Conservation (phyloP, 31 red algal species). For the Endocladia muricata region DNA sequence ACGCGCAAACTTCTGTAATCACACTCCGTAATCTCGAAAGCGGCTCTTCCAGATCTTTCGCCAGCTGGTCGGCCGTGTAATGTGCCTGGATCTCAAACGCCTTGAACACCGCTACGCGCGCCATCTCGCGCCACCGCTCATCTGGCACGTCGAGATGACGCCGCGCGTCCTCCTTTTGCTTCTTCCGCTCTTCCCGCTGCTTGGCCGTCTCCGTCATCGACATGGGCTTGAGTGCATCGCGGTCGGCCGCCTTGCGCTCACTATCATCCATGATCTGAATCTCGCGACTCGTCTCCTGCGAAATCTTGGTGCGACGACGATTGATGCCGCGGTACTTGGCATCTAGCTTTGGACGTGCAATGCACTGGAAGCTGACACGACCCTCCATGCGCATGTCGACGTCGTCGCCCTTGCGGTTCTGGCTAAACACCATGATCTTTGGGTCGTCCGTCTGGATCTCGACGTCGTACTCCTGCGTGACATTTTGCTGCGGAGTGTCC, state of each 20-base stretch:
- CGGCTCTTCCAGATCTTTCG: constrained; percentile 41
- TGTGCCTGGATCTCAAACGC: constrained; percentile 73
- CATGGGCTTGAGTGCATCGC: constrained; percentile 24
- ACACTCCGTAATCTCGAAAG: constrained; percentile 50
- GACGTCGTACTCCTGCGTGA: constrained; percentile 32
- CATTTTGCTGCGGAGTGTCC: neutral
- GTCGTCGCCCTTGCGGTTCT: constrained; percentile 15
- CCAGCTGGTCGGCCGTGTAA: constrained; percentile 71
- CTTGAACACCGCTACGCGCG: constrained; percentile 34
- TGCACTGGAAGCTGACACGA: constrained; percentile 36
- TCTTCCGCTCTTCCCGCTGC: constrained; percentile 48
- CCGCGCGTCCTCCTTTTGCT: constrained; percentile 50
- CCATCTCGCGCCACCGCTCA: constrained; percentile 42
- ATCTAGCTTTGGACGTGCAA: constrained; percentile 42
- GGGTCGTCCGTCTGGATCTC: constrained; percentile 24
- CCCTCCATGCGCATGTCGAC: constrained; percentile 68
- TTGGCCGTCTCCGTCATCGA: constrained; percentile 61
- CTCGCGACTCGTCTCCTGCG: constrained; percentile 6
- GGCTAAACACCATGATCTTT: constrained; percentile 59
- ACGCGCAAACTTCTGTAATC: constrained; percentile 75
- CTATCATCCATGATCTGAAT: constrained; percentile 46
- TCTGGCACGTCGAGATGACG: constrained; percentile 59
- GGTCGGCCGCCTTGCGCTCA: constrained; percentile 33
- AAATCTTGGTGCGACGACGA: constrained; percentile 24
- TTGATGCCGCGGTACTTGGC: constrained; percentile 28